Evolutionary conservation across 1,284 basidiomycete species (phyloP).

Genomic region (Cryptococcus jaspeensis): DNA sequence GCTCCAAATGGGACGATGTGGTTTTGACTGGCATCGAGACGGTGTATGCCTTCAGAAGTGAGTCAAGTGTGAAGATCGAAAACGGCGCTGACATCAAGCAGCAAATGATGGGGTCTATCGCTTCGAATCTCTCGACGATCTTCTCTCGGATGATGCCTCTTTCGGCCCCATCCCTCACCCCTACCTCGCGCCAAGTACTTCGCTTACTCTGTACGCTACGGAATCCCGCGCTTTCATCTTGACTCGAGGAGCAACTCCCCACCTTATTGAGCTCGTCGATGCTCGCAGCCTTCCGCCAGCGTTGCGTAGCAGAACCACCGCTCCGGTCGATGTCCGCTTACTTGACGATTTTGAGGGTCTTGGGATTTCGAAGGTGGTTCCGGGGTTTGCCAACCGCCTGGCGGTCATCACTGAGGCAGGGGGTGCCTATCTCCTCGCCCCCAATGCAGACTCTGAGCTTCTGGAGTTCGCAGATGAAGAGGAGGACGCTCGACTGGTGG

Average conservation of each 20-base stretch:
- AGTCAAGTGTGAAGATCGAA: not conserved
- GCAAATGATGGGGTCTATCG: constrained; percentile 11
- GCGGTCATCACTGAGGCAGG: constrained; percentile 30
- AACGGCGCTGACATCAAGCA: not conserved
- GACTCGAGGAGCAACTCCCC: constrained; percentile 4
- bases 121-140: constrained; percentile 15
- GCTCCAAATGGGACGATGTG: constrained; percentile 20
- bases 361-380: constrained; percentile 17
- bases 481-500: constrained; percentile 21
- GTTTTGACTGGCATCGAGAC: constrained; percentile 20
- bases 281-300: constrained; percentile 7
- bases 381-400: constrained; percentile 29
- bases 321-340: constrained; percentile 7
- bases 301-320: not conserved
- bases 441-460: constrained; percentile 12
- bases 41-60: constrained; percentile 16
- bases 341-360: constrained; percentile 38
- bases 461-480: constrained; percentile 16
- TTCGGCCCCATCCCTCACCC: constrained; percentile 4
- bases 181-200: not conserved
- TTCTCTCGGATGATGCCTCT: constrained; percentile 1
- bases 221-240: constrained; percentile 30
- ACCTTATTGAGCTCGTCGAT: constrained; percentile 25
- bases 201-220: constrained; percentile 20
- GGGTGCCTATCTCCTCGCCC: constrained; percentile 28